A percentile compares a stretch with the other conserved stretches of the same genome.
These are phyloP conservation scores for Beauveria pseudobassiana DNA, from an alignment of 2,329 filamentous ascomycete genomes.

Conservation along the genomic window DNA sequence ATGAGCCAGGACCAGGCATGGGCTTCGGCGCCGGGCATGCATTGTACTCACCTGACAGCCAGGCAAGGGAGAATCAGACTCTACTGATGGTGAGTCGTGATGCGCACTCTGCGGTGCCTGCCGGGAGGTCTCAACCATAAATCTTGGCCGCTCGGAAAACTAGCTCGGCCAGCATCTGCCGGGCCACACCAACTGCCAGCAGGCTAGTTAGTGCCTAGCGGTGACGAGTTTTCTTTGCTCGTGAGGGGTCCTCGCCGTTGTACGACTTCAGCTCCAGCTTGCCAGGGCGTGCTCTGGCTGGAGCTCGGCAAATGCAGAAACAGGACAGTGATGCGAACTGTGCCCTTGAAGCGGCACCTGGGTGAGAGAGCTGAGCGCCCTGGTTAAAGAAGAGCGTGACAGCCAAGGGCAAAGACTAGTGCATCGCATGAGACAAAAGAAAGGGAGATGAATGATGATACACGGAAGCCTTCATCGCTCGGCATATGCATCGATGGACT, in stretches of 20 bases:
- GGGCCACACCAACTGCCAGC: background rate
- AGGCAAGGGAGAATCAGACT: background rate
- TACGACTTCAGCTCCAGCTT: background rate
- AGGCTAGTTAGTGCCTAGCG: too few relatives aligned
- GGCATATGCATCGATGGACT: conserved; percentile 1
- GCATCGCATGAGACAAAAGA: background rate
- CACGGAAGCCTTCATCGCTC: background rate
- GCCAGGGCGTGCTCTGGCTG: background rate
- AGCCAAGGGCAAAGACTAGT: background rate
- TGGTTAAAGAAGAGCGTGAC: background rate
- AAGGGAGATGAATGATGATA: background rate
- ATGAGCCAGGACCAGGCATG: background rate
- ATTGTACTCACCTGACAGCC: background rate
- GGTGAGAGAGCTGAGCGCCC: background rate
- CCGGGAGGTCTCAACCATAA: background rate
- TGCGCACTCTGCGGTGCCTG: background rate
- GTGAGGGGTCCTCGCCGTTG: background rate
- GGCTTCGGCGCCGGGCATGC: background rate
- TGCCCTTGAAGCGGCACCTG: background rate
- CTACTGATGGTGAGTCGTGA: background rate
- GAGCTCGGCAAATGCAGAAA: conserved; percentile 4
- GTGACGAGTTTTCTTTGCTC: too few relatives aligned
- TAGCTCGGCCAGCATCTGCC: background rate
- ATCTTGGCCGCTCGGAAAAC: background rate
- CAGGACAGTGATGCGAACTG: background rate